A percentile compares a stretch with the other conserved stretches of the same genome.
Conservation (phyloP, 2,329 filamentous ascomycete genomes). For the Dactylella cylindrospora region DNA sequence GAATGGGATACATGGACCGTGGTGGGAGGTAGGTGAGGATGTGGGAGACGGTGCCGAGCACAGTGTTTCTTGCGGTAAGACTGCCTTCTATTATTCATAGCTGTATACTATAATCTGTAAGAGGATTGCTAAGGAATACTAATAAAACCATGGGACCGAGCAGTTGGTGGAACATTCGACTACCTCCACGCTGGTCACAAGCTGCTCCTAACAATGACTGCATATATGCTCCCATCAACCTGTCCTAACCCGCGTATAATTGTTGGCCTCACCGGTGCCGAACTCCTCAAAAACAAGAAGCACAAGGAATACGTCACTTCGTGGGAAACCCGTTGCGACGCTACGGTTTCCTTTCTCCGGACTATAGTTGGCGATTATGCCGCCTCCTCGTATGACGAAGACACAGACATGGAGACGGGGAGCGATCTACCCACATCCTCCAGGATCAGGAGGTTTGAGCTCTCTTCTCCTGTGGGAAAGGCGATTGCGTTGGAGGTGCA, state of each 20-base stretch:
- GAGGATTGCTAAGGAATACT: constrained; percentile 18
- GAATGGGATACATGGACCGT: constrained; percentile 39
- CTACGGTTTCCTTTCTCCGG: constrained; percentile 70
- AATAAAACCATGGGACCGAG: constrained; percentile 3
- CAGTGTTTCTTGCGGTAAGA: constrained; percentile 29
- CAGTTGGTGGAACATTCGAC: constrained; percentile 88
- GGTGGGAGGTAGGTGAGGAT: constrained; percentile 46
- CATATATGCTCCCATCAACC: constrained; percentile 59
- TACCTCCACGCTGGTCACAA: constrained; percentile 95
- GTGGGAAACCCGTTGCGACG: constrained; percentile 72
- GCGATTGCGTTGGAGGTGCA: constrained; percentile 71
- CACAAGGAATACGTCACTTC: constrained; percentile 76
- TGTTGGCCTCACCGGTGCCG: constrained; percentile 85
- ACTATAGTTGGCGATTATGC: constrained; percentile 61
- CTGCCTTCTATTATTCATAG: constrained; percentile 8
- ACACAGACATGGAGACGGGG: constrained; percentile 53
- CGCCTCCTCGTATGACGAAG: constrained; percentile 54
- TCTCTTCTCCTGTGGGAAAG: constrained; percentile 16
- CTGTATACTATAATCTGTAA: constrained; percentile 10
- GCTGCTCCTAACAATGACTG: constrained; percentile 84
- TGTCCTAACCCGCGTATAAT: constrained; percentile 62
- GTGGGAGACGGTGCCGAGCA: constrained; percentile 48
- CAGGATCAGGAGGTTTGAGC: constrained; percentile 16
- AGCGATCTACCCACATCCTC: constrained; percentile 45
- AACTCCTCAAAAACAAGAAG: constrained; percentile 84